phyloP scores from a whole-genome alignment of 2,329 filamentous ascomycete genomes.

The Botryotinia globosa region DNA sequence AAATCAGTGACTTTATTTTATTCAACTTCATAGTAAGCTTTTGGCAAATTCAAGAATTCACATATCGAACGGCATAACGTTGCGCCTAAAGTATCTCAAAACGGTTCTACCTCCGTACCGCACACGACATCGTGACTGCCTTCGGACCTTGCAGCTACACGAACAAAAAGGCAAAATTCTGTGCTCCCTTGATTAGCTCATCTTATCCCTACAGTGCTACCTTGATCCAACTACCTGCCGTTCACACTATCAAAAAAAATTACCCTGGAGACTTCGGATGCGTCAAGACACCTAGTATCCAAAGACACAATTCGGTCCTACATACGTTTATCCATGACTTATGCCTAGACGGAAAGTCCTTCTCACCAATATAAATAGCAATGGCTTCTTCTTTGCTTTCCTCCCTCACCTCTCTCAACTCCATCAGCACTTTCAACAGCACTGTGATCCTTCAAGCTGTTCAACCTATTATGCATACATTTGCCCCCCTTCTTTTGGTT shows the following conservation, averaged over 20 bases:
- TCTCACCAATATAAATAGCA: slow-evolving; percentile 30
- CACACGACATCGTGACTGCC: slow-evolving; percentile 13
- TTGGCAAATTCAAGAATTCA: neutral
- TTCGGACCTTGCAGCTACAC: slow-evolving; percentile 20
- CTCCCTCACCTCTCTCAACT: slow-evolving; percentile 28
- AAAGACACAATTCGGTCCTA: slow-evolving; percentile 26
- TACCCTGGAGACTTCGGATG: neutral
- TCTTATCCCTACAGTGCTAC: neutral
- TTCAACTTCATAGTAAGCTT: neutral
- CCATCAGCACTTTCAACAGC: slow-evolving; percentile 28
- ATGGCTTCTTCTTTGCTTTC: slow-evolving; percentile 29
- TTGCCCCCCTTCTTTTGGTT: slow-evolving; percentile 50
- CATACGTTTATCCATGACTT: neutral
- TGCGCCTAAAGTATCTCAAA: slow-evolving; percentile 1
- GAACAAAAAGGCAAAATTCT: neutral
- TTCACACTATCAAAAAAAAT: neutral
- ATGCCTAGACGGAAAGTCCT: neutral
- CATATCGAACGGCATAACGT: neutral
- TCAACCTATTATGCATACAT: slow-evolving; percentile 49
- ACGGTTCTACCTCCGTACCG: slow-evolving; percentile 1
- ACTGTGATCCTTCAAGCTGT: slow-evolving; percentile 20
- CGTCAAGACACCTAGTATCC: neutral
- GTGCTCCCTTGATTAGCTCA: neutral
- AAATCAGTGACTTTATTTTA: neutral
- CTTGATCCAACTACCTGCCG: neutral